phyloP scores from a whole-genome alignment of 768 basidiomycete species.

The Gelatoporia subvermispora region DNA sequence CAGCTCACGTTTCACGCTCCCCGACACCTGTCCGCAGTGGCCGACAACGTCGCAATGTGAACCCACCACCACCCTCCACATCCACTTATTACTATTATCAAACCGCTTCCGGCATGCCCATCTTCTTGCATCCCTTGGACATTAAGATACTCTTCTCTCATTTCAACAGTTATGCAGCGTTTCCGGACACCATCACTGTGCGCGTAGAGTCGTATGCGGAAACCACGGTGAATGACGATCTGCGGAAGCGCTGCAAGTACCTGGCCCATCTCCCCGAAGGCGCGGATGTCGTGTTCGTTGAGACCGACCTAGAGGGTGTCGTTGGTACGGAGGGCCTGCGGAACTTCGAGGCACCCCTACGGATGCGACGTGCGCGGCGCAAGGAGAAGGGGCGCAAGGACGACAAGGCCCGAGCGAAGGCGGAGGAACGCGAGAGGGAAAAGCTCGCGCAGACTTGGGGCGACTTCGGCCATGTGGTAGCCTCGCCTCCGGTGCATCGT shows the following conservation, averaged over 20 bases:
- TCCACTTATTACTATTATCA: constrained; percentile 97
- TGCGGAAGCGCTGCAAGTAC: constrained; percentile 94
- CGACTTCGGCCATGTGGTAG: constrained; percentile 11
- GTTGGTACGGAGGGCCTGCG: constrained; percentile 73
- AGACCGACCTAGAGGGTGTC: constrained; percentile 75
- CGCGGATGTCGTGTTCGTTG: constrained; percentile 90
- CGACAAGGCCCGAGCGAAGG: constrained; percentile 72
- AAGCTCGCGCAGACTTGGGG: constrained; percentile 21
- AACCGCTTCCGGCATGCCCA: constrained; percentile 81
- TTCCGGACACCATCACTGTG: constrained; percentile 79
- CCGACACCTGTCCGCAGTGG: constrained; percentile 35
- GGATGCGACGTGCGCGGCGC: constrained; percentile 64
- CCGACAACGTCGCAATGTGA: constrained; percentile 71
- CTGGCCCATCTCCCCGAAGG: constrained; percentile 88
- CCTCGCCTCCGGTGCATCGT: constrained; percentile 6
- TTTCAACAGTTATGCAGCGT: constrained; percentile 73
- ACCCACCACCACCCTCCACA: constrained; percentile 81
- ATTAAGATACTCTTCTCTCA: constrained; percentile 88
- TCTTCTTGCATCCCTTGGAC: constrained; percentile 94
- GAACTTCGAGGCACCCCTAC: constrained; percentile 80
- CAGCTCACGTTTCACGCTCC: constrained; percentile 3
- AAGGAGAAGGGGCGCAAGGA: constrained; percentile 84
- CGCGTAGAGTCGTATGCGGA: constrained; percentile 74
- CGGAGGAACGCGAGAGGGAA: constrained; percentile 71
- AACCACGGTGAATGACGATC: constrained; percentile 83